Evolutionary conservation across 148 eudicot species (phyloP), one percentile per base, ranked within the genome.

Genomic region (Pouteria glomerata): DNA sequence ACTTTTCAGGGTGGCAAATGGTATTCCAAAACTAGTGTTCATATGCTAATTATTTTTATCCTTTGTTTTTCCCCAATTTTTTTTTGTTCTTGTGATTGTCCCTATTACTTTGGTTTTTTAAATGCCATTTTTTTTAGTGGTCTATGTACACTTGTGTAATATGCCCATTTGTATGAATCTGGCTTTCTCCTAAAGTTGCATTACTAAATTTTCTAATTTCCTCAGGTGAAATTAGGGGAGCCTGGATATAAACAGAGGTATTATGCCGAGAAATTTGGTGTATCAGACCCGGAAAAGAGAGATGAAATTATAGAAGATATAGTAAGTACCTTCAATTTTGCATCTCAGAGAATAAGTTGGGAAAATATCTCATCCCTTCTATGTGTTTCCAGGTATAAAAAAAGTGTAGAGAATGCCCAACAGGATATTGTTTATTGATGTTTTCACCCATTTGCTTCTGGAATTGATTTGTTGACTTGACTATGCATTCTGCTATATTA

Each of bases 181-280:
- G 33, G 57, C 31, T 60, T 48, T 59, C 15, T 31, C 18, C 56
- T 60, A 12, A 71, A 56, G 48, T 50, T n/a, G 1, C 39, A 64
- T 18, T 12, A 8, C 18, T 1, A 51, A 39, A 58, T 41, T 56
- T 47, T 23, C 70, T 37, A 63, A 59, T 23, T 59, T 66, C 21
- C 63, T 80, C 96, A 95, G 99, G 82, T 95, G 78, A 91, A 88
- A 82, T 68, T 95, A 75, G 97, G 96, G 77, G 92, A 91, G 84
- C 92, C 97, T 81, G 99, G 99, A 55, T 91, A 89, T 72, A 95
- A 86, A 73, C 97, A 91, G 68, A 88, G 99, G 79, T 95, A 95
- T 71, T 95, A 95, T 81, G 72, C 74, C 26, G 99, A 95, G 82
- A 95, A 95, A 82, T 95, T 95, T 77, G 90, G 81, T 57, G 73